Base-by-base conservation (phyloP, 495 filamentous ascomycete genomes). In the Aeminium ludgeri region DNA sequence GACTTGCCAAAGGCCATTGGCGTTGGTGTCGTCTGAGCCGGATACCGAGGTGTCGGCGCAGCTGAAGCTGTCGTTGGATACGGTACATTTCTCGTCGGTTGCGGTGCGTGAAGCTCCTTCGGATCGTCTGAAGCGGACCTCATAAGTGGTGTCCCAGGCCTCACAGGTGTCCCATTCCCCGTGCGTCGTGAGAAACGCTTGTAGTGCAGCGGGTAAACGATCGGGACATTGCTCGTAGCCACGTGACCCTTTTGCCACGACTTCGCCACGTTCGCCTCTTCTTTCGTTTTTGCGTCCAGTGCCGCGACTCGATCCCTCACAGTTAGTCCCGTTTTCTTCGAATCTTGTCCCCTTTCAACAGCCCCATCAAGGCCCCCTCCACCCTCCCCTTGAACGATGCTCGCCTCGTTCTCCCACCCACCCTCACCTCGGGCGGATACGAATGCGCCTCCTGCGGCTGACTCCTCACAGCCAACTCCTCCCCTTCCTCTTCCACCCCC, bases 201-300 rank as follows among this genome's bases (percentile, higher is more conserved):
- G 28, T 44, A 32, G 16, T 38, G 45, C 34, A 48, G 30, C 10
- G 45, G 45, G 30, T 38, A 48, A 18, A 48, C 36, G 3, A 30
- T 18, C 20, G 38, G 28, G 10, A 40, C 38, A n/a, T 29, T 27
- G 15, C 13, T 11, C 3, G 25, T 37, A 15, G 20, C 13, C 19
- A 31, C 28, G 27, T 25, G 2, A 25, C 7, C 15, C 6, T 27
- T 11, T 20, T 39, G 25, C 19, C 34, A 38, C 13, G 28, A 19
- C 36, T 20, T 13, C 12, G 10, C 34, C 18, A 15, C 23, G 10
- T 27, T 17, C 16, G 7, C 43, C 29, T 27, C 36, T n/a, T 39
- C 17, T 30, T 27, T 19, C 30, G 10, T 15, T 20, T 38, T 42
- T 20, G 38, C 29, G 35, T 48, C 45, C 34, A 48, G 18, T 15